Base-by-base conservation (phyloP, 1,139 yeast species). In the Sugiyamaella grinbergsii region DNA sequence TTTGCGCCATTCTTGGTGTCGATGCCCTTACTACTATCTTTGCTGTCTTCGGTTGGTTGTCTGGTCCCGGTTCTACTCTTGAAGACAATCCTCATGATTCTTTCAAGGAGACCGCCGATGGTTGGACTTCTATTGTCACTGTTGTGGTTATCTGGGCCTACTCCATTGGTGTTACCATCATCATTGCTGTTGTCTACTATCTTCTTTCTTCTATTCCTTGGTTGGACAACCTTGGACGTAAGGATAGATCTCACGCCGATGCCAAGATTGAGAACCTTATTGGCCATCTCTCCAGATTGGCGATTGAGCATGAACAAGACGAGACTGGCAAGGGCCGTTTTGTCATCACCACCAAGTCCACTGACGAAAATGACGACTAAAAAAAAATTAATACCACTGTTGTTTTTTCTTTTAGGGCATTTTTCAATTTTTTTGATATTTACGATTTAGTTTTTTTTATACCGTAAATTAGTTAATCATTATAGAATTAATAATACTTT, bases 151-250 rank as follows among this genome's bases (percentile, higher is more conserved):
- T 86, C 75, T 90, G 94, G 94, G 75, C 88, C 69, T 89, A 87
- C 93, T 88, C 96, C 61, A 84, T 89, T 76, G 95, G 96, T 83
- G 87, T 86, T 74, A 87, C 89, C 88, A 87, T 95, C 80, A 83
- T 85, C 77, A 75, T 89, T 79, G 96, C 96, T 75, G 96, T 96
- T 82, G 90, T 91, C 71, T 90, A 90, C 86, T 88, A 83, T 88
- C 68, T 86, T 71, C 86, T 90, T 46, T 59, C 62, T 58, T 60
- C 61, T 44, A 58, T 62, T 45, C 62, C 66, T 18, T 55, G 53
- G 46, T 61, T 67, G 40, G 62, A 63, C 53, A 66, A 67, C 62
- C 58, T 67, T 50, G 71, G 71, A 45, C 66, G 71, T 54, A 50
- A 58, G 54, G 52, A 56, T 55, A 65, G 71, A 55, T 59, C 65